Evolutionary conservation across 208 protist genomes (phyloP).

Genomic region (Trypanosoma grayi): DNA sequence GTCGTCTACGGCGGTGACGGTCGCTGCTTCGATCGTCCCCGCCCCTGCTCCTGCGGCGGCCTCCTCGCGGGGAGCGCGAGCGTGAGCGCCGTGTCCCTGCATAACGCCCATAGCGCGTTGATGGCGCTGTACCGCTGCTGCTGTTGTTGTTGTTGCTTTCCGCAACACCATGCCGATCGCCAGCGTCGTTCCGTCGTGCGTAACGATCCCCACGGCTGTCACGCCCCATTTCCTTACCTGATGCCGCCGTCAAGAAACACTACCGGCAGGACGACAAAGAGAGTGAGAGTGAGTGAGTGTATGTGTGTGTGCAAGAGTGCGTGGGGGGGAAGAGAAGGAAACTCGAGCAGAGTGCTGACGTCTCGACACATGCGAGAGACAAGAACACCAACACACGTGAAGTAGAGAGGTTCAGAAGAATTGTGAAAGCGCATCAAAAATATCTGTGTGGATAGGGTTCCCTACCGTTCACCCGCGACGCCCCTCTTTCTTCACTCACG

Average conservation of each 20-base stretch:
- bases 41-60: not conserved
- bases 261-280: not conserved
- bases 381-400: too few species aligned
- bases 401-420: too few species aligned
- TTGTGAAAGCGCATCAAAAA: too few species aligned
- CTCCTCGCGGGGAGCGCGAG: conserved; percentile 5
- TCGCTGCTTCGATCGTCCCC: conserved; percentile 11
- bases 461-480: too few species aligned
- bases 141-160: not conserved
- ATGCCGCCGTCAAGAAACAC: not conserved
- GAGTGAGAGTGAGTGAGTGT: not conserved
- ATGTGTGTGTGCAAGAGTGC: too few species aligned
- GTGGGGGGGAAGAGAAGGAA: too few species aligned
- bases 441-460: too few species aligned
- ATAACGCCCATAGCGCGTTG: conserved; percentile 25
- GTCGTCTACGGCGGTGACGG: conserved; percentile 8
- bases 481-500: too few species aligned
- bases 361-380: too few species aligned
- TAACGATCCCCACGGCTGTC: conserved; percentile 33
- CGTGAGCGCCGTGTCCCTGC: conserved; percentile 10
- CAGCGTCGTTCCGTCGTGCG: conserved; percentile 3
- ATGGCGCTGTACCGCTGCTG: not conserved
- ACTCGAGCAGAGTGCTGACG: too few species aligned
- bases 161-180: not conserved
- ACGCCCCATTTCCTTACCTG: conserved; percentile 19